These are phyloP conservation scores for Guadua angustifolia DNA, from an alignment of 176 grass and related monocot genomes.

Conservation along the genomic window DNA sequence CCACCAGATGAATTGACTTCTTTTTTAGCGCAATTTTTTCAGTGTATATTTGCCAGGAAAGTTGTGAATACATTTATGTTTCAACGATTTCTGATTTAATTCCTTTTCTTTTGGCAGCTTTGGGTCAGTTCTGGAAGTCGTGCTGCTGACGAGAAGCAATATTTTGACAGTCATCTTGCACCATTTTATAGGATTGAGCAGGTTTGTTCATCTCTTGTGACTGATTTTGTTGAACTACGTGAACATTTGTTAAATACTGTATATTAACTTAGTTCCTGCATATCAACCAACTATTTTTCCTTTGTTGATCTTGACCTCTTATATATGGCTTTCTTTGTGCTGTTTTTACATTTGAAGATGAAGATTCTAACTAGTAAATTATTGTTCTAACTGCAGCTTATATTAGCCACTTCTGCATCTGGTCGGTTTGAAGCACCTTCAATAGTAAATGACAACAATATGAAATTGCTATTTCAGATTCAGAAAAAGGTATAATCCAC, in stretches of 20 bases:
- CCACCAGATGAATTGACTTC: background rate
- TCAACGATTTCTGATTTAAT: constrained; percentile 18
- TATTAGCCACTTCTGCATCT: constrained; percentile 69
- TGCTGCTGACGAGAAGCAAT: constrained; percentile 78
- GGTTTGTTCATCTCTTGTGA: constrained; percentile 47
- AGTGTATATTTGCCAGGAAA: constrained; percentile 24
- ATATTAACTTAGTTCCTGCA: constrained; percentile 13
- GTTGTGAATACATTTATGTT: constrained; percentile 11
- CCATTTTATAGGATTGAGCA: constrained; percentile 99
- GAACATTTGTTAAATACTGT: constrained; percentile 28
- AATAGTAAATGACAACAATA: constrained; percentile 84
- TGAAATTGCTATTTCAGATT: constrained; percentile 91
- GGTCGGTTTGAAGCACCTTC: constrained; percentile 45
- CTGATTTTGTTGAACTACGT: constrained; percentile 29
- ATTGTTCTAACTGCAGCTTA: constrained; percentile 61
- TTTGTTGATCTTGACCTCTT: constrained; percentile 37
- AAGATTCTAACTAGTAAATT: constrained; percentile 32
- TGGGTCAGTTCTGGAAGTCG: constrained; percentile 89
- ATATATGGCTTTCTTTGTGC: constrained; percentile 10
- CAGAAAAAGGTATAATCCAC: constrained; percentile 81
- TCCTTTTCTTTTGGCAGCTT: constrained; percentile 63
- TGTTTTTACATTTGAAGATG: constrained; percentile 36
- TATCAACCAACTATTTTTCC: constrained; percentile 9
- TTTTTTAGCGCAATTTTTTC: constrained; percentile 9
- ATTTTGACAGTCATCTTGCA: constrained; percentile 92